Base-by-base conservation (phyloP, 2,329 filamentous ascomycete species). In the Lachnellula suecica region DNA sequence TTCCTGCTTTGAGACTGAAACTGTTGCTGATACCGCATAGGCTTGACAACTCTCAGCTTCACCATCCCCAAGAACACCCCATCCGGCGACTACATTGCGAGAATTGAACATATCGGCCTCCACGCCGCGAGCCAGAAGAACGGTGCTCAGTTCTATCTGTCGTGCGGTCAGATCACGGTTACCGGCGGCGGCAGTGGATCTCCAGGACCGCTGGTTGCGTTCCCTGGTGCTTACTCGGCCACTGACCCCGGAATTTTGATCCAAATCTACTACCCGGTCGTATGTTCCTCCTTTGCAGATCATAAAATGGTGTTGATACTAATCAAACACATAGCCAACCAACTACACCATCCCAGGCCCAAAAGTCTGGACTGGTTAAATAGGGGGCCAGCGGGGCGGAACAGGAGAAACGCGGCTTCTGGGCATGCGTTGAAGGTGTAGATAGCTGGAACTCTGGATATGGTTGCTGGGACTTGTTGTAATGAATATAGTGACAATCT, bases 131-230 rank as follows among this genome's bases (percentile, higher is more conserved):
- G 60, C 58, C 13, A 13, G 31, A 10, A 29, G 17, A 13, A 35
- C 49, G 60, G 53, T 25, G 57, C 59, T 8, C 63, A 65, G 11
- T 63, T 62, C 34, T 65, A 60, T 47, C 29, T 74, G 43, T 66
- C 67, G 5, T 76, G 73, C 49, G 67, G 67, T 4, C 73, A 76
- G 56, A 60, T 75, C 49, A 72, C 68, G 43, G 67, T 75, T 17
- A 72, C 72, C 0, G 70, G 68, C 13, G 70, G 72, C 10, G 73
- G 72, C 5, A 68, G 50, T 50, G 66, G 70, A n/a, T 65, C 56
- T 6, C 72, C 72, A 2, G 60, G 64, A 3, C 70, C 70, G 1
- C 56, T 63, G 0, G 65, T 67, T 44, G 61, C 59, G 37, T 70
- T 72, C 54, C 70, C 71, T 1, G 64, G 68, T 20, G 70, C 68